phyloP scores from a whole-genome alignment of 345 rosid genomes.

The Aethionema arabicum region DNA sequence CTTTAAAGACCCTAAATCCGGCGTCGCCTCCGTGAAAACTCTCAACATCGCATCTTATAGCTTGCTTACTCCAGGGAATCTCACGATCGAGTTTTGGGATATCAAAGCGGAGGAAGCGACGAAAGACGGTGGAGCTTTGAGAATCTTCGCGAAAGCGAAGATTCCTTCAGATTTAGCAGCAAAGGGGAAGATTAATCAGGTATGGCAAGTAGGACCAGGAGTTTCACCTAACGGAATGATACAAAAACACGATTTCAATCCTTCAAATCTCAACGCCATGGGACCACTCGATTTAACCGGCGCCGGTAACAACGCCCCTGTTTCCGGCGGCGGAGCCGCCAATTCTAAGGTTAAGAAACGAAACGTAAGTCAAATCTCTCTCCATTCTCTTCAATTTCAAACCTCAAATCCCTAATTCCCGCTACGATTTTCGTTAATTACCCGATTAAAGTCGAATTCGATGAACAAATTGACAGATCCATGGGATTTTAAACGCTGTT shows the following conservation, averaged over 20 bases:
- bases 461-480: constrained; percentile 25
- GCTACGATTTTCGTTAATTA: neutral
- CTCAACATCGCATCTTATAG: constrained; percentile 44
- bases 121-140: constrained; percentile 40
- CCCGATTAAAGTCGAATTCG: neutral
- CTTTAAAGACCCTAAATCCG: constrained; percentile 38
- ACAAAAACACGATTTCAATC: constrained; percentile 34
- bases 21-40: constrained; percentile 44
- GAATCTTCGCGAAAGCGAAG: constrained; percentile 64
- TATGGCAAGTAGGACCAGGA: constrained; percentile 81
- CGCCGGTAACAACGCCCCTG: constrained; percentile 13
- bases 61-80: constrained; percentile 35
- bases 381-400: neutral
- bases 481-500: constrained; percentile 43
- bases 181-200: constrained; percentile 56
- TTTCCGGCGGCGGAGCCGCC: constrained; percentile 35
- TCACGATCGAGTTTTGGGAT: constrained; percentile 72
- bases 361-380: constrained; percentile 44
- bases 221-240: constrained; percentile 29
- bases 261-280: constrained; percentile 38
- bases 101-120: constrained; percentile 46
- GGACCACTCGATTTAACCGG: constrained; percentile 44
- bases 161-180: constrained; percentile 57
- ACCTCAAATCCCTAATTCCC: too few species aligned
- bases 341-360: constrained; percentile 45